phyloP scores from a whole-genome alignment of 352 stramenopile genomes.

The Phytopythium chamaehyphon region DNA sequence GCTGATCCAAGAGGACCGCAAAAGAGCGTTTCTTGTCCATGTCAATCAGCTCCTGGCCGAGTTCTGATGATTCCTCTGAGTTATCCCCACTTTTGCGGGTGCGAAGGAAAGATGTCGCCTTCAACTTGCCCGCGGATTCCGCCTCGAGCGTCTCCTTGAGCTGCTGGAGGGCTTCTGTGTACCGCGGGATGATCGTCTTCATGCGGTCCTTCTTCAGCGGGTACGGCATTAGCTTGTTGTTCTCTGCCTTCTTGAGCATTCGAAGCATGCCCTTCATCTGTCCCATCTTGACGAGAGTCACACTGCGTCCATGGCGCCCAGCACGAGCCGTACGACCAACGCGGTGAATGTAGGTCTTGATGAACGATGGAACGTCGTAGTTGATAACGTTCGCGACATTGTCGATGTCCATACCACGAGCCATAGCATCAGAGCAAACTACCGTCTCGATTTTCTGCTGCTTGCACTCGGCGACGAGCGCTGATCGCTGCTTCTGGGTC shows the following conservation, averaged over 20 bases:
- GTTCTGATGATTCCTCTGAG: slow-evolving; percentile 8
- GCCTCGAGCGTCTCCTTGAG: slow-evolving; percentile 79
- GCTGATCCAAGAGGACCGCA: slow-evolving; percentile 45
- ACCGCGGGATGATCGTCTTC: slow-evolving; percentile 74
- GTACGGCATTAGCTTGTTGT: slow-evolving; percentile 67
- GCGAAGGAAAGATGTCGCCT: slow-evolving; percentile 39
- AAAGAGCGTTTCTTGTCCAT: slow-evolving; percentile 59
- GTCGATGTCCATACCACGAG: slow-evolving; percentile 92
- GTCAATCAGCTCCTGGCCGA: slow-evolving; percentile 25
- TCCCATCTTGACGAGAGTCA: slow-evolving; percentile 82
- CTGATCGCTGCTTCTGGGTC: slow-evolving; percentile 75
- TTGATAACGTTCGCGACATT: slow-evolving; percentile 92
- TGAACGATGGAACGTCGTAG: slow-evolving; percentile 90
- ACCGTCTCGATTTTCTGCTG: slow-evolving; percentile 62
- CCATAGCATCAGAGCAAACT: slow-evolving; percentile 92
- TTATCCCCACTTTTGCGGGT: slow-evolving; percentile 2
- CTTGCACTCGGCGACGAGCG: slow-evolving; percentile 77
- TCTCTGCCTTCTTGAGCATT: slow-evolving; percentile 85
- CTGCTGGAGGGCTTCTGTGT: slow-evolving; percentile 60
- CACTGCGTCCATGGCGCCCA: slow-evolving; percentile 61
- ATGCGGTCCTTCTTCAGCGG: slow-evolving; percentile 65
- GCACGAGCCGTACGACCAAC: slow-evolving; percentile 81
- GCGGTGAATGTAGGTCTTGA: slow-evolving; percentile 91
- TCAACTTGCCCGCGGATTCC: slow-evolving; percentile 64
- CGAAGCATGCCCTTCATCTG: slow-evolving; percentile 76